Conservation (phyloP, 169 alveolate species). For the Plasmodium malariae region DNA sequence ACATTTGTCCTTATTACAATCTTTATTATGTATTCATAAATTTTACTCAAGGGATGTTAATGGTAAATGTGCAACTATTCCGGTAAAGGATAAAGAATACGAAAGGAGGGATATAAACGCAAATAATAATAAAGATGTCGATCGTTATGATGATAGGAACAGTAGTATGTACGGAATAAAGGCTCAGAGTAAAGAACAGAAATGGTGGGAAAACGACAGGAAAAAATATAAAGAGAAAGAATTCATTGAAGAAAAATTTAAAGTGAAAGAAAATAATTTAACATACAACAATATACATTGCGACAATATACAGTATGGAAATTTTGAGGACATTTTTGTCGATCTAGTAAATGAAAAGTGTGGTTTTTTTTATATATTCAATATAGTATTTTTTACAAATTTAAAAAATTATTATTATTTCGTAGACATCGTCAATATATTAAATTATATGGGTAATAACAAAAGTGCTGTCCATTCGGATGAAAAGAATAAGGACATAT, state of each 20-base stretch:
- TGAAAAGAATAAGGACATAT: neutral
- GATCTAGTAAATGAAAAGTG: slow-evolving; percentile 49
- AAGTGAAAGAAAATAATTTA: slow-evolving; percentile 20
- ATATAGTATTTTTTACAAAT: slow-evolving; percentile 45
- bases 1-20: slow-evolving; percentile 27
- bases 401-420: slow-evolving; percentile 67
- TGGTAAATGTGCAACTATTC: neutral
- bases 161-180: neutral
- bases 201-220: neutral
- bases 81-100: too few relatives aligned
- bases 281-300: neutral
- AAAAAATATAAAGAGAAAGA: neutral
- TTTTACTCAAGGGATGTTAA: slow-evolving; percentile 25
- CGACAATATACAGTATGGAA: too few relatives aligned
- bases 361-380: slow-evolving; percentile 58
- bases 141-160: too few relatives aligned
- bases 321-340: slow-evolving; percentile 23
- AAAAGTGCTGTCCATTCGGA: neutral
- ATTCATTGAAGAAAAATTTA: slow-evolving; percentile 6
- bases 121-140: too few relatives aligned
- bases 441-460: slow-evolving; percentile 51
- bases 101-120: too few relatives aligned
- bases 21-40: slow-evolving; percentile 35
- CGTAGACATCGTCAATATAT: slow-evolving; percentile 48
- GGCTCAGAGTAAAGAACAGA: neutral